These are phyloP conservation scores for Actinomucor elegans DNA, from an alignment of 371 early-diverging fungal genomes.

Conservation along the genomic window DNA sequence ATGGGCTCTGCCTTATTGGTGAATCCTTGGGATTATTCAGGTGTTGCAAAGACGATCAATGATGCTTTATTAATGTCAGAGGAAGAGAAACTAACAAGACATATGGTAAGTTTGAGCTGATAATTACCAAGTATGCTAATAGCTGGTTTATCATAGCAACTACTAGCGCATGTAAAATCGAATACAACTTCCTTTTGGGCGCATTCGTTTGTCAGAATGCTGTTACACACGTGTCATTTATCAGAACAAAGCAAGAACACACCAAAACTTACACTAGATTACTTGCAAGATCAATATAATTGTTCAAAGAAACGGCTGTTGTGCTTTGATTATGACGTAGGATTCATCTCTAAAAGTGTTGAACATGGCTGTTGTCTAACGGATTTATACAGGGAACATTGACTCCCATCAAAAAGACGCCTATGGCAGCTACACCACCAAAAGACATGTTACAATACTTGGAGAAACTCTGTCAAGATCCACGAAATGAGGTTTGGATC, in stretches of 20 bases:
- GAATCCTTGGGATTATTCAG: slow-evolving; percentile 97
- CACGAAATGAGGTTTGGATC: slow-evolving; percentile 87
- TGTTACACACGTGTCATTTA: slow-evolving; percentile 32
- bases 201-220: slow-evolving; percentile 20
- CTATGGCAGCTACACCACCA: slow-evolving; percentile 67
- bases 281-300: slow-evolving; percentile 45
- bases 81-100: slow-evolving; percentile 79
- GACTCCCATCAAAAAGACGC: slow-evolving; percentile 70
- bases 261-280: slow-evolving; percentile 56
- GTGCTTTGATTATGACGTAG: slow-evolving; percentile 88
- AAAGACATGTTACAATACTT: slow-evolving; percentile 68
- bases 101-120: slow-evolving; percentile 59
- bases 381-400: slow-evolving; percentile 90
- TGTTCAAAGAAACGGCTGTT: slow-evolving; percentile 61
- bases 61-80: slow-evolving; percentile 83
- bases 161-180: slow-evolving; percentile 80
- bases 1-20: slow-evolving; percentile 89
- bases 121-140: too few relatives aligned
- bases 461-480: slow-evolving; percentile 65
- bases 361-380: too few relatives aligned
- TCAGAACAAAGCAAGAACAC: slow-evolving; percentile 56
- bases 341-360: too few relatives aligned
- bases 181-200: slow-evolving; percentile 82
- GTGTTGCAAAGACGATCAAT: slow-evolving; percentile 91
- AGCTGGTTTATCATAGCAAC: too few relatives aligned